A percentile compares a stretch with the other conserved stretches of the same genome.
Conservation (phyloP, 2,329 filamentous ascomycete genomes). For the Piedraia hortae region DNA sequence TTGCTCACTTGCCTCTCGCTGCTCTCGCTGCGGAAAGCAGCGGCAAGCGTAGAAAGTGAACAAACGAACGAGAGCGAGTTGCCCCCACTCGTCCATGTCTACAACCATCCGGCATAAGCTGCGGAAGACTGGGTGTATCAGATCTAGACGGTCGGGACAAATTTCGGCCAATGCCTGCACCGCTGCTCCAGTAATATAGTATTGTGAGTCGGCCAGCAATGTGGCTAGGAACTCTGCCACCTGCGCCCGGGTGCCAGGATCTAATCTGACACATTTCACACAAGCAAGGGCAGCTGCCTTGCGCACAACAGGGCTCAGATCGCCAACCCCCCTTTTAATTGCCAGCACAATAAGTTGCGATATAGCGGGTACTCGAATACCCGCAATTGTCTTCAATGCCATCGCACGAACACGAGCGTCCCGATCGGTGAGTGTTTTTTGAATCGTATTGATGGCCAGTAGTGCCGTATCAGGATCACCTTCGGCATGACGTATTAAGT, state of each 20-base stretch:
- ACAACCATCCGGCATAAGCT: constrained; percentile 67
- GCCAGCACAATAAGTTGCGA: constrained; percentile 89
- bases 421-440: constrained; percentile 81
- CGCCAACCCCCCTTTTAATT: constrained; percentile 75
- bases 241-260: constrained; percentile 62
- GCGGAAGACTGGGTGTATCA: constrained; percentile 78
- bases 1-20: constrained; percentile 15
- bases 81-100: constrained; percentile 98
- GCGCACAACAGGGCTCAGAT: constrained; percentile 84
- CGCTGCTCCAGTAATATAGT: constrained; percentile 86
- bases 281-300: constrained; percentile 83
- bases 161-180: constrained; percentile 72
- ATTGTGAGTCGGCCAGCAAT: constrained; percentile 70
- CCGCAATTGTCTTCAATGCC: constrained; percentile 86
- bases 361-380: constrained; percentile 89
- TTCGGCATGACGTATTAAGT: constrained; percentile 87
- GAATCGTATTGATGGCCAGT: constrained; percentile 93
- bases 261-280: constrained; percentile 80
- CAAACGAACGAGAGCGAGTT: constrained; percentile 54
- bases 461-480: constrained; percentile 84
- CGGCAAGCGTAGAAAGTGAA: constrained; percentile 63
- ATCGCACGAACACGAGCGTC: constrained; percentile 79
- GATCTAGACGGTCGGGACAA: constrained; percentile 61
- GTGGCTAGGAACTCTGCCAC: constrained; percentile 54
- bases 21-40: constrained; percentile 52